Conservation (phyloP, 305 asterid genomes). For the Solanum hybrid region DNA sequence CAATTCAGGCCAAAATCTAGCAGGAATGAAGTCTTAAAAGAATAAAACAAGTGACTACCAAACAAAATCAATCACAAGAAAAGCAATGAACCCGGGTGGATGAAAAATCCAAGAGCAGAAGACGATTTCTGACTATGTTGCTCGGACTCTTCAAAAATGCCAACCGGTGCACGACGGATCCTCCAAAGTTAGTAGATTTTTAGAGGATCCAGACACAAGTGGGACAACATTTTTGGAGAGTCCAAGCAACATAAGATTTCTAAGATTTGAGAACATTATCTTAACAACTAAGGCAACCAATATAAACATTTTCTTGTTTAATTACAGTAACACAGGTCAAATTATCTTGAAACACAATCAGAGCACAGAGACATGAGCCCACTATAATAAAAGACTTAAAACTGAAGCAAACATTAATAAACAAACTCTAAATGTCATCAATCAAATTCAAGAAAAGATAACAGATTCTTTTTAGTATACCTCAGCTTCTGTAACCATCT, state of each 20-base stretch:
- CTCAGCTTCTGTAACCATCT: conserved; percentile 87
- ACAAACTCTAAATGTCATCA: not conserved
- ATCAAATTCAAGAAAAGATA: not conserved
- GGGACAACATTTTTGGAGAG: not conserved
- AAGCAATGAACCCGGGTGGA: not conserved
- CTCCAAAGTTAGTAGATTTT: not conserved
- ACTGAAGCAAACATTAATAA: not conserved
- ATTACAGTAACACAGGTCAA: not conserved
- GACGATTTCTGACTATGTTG: not conserved
- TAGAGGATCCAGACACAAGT: not conserved
- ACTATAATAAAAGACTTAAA: not conserved
- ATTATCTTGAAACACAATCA: not conserved
- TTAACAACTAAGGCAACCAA: not conserved
- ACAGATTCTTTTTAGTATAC: conserved; percentile 15
- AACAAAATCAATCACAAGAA: not conserved
- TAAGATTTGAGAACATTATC: not conserved
- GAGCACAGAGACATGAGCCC: not conserved
- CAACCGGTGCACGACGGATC: not conserved
- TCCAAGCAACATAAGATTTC: not conserved
- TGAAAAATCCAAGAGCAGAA: too few relatives aligned
- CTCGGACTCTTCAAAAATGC: not conserved
- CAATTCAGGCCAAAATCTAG: not conserved
- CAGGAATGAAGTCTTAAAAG: not conserved
- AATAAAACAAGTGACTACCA: too few relatives aligned
- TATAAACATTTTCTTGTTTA: not conserved